Conservation (phyloP, 2,329 filamentous ascomycete species). For the Beauveria pseudobassiana region DNA sequence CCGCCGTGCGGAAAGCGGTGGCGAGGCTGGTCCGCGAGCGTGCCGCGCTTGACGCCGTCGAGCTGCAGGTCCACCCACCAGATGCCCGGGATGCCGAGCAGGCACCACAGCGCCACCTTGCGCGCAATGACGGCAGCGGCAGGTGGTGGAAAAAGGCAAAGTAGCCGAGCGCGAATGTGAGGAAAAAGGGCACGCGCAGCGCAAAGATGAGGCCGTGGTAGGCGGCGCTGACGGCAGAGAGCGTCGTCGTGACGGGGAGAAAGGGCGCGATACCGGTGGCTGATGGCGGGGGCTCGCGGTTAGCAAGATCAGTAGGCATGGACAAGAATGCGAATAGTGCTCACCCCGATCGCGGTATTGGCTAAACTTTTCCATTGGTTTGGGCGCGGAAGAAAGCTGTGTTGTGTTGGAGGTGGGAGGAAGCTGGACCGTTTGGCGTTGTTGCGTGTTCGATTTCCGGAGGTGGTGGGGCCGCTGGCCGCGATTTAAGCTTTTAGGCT, state of each 20-base stretch:
- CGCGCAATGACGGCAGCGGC: slow-evolving; percentile 55
- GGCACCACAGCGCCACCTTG: slow-evolving; percentile 80
- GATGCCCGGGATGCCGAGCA: slow-evolving; percentile 82
- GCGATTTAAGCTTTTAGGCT: too few species aligned
- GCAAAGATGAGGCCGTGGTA: slow-evolving; percentile 67
- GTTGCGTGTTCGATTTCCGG: too few species aligned
- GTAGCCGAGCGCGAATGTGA: slow-evolving; percentile 60
- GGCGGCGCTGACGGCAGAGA: slow-evolving; percentile 54
- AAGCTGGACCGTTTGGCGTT: too few species aligned
- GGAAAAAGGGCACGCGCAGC: slow-evolving; percentile 71
- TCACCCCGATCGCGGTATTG: slow-evolving; percentile 85
- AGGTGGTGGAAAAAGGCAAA: slow-evolving; percentile 79
- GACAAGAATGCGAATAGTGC: neutral
- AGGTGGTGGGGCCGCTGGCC: too few species aligned
- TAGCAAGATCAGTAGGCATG: too few species aligned
- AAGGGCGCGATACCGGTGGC: slow-evolving; percentile 96
- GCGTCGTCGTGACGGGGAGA: slow-evolving; percentile 66
- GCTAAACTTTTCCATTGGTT: slow-evolving; percentile 89
- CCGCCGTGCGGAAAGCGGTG: slow-evolving; percentile 70
- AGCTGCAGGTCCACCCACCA: slow-evolving; percentile 99
- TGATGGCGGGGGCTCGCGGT: slow-evolving; percentile 27
- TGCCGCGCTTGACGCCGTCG: slow-evolving; percentile 90
- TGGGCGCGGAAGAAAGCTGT: neutral
- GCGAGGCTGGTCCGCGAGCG: slow-evolving; percentile 64
- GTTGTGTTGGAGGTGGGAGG: neutral